Base-by-base conservation (phyloP, 108 stramenopile genomes). In the Aurantiochytrium sp. region DNA sequence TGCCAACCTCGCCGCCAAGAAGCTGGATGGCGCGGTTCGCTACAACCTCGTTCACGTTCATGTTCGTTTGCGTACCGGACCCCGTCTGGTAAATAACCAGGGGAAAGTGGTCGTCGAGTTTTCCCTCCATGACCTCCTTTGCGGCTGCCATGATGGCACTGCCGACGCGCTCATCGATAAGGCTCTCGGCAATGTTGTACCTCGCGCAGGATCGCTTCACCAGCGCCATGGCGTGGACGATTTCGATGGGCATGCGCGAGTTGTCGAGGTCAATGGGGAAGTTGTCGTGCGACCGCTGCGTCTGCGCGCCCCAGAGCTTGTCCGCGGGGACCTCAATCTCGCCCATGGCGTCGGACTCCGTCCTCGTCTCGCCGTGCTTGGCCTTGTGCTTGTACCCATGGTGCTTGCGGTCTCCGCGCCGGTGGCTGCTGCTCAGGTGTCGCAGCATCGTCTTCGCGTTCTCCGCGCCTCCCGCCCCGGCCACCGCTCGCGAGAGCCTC, bases 21-120 rank as follows among this genome's bases (percentile, higher is more conserved):
- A 97, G 93, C 95, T 97, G 96, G 92, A 97, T 98, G 21, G 98
- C 98, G 42, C 98, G 94, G 92, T 99, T 99, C 21, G 97, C 94
- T 53, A 99, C 91, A 3, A 99, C 99, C 91, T 99, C 98, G 92
- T 99, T 99, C 44, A 96, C 96, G 92, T 99, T 99, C 99, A 99
- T 99, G 91, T 99, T 99, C 47, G 97, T 98, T 91, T 99, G 99
- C 6, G 99, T 99, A 0, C 99, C 99, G 44, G 92, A 93, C 55
- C 99, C 98, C 5, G 99, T 99, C 92, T 99, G 99, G 89, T 95
- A 99, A 55, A 96, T 95, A 8, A 97, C 96, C 43, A 99, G 92
- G 6, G 99, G 99, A 92, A 99, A 98, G 59, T 99, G 98, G 45
- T 93, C 95, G 91, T 98, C 98, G 35, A 96, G 95, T 57, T 96